Conservation (phyloP, 2,329 filamentous ascomycete genomes). For the Aspergillus awamori region DNA sequence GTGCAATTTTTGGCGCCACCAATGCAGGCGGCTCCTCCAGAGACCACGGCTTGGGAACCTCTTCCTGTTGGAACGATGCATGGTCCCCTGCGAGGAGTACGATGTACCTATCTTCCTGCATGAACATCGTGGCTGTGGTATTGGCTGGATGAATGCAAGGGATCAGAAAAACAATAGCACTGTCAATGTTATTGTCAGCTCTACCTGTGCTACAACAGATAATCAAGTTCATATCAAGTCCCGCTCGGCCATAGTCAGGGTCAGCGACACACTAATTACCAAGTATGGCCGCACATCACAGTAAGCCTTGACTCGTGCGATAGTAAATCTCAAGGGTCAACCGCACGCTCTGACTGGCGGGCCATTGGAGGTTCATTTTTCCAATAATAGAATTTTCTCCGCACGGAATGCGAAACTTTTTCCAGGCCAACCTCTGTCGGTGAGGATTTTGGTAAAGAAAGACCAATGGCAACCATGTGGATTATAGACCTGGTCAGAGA, state of each 20-base stretch:
- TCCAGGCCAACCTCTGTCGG: constrained; percentile 1
- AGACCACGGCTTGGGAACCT: neutral
- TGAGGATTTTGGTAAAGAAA: constrained; percentile 4
- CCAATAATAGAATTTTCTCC: constrained; percentile 12
- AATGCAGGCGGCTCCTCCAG: neutral
- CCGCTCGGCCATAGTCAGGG: neutral
- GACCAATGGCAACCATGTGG: constrained; percentile 1
- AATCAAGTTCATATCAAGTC: no score
- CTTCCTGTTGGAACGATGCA: neutral
- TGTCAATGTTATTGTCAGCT: constrained; percentile 3
- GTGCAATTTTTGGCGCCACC: constrained; percentile 5
- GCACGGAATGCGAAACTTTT: constrained; percentile 6
- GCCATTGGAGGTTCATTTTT: constrained; percentile 2
- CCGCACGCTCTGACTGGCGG: neutral
- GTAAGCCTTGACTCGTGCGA: neutral
- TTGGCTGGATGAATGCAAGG: neutral
- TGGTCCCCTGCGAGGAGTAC: neutral
- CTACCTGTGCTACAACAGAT: neutral
- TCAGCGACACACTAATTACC: neutral
- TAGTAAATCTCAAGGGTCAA: neutral
- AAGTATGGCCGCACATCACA: no score
- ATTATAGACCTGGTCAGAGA: constrained; percentile 1
- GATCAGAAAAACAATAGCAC: neutral
- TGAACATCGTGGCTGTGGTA: neutral
- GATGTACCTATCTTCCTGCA: neutral